Evolutionary conservation across 2,329 filamentous ascomycete species (phyloP), one percentile per base, ranked within the genome.

Genomic region (Dothiorella sarmentorum): DNA sequence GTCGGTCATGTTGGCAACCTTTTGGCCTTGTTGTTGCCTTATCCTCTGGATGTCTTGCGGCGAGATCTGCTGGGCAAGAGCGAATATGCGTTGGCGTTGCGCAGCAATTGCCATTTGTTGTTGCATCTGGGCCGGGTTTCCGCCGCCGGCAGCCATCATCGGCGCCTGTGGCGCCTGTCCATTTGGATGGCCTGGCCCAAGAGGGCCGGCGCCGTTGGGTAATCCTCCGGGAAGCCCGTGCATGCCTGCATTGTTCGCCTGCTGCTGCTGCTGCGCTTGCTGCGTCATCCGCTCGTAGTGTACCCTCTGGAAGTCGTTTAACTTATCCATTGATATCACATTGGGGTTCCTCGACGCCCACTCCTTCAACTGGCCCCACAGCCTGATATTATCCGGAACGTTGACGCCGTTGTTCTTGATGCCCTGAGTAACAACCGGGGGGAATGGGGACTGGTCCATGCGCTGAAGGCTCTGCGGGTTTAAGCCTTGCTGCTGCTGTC

Each of bases 291-390:
- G 73, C 56, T 69, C 71, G 60, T 78, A 76, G 61, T 82, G 78
- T 35, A 78, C 63, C 2, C 69, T 72, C 60, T 75, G 72, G 29
- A 74, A 65, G 56, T 73, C 63, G 7, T 71, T 60, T 15, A 75
- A 62, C 60, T 68, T 72, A 4, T 68, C 69, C 60, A 9, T 73
- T n/a, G 49, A 53, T 7, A 53, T 40, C 69, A 47, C 73, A 71
- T 15, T 73, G 65, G 15, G 78, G 31, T 59, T 59, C 20, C 57
- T 59, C 3, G 45, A 44, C 9, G 49, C 77, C 73, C 80, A 82
- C 55, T 78, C 71, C 67, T 84, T 85, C 6, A 85, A 71, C 58
- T 83, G 78, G 7, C 77, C 77, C 83, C 83, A 85, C 2, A 76
- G 79, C 63, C 76, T 80, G 22, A 85, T 72, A 11, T 78, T 69